Conservation (phyloP, 1,284 basidiomycete genomes). For the Microbotryum scabiosae region DNA sequence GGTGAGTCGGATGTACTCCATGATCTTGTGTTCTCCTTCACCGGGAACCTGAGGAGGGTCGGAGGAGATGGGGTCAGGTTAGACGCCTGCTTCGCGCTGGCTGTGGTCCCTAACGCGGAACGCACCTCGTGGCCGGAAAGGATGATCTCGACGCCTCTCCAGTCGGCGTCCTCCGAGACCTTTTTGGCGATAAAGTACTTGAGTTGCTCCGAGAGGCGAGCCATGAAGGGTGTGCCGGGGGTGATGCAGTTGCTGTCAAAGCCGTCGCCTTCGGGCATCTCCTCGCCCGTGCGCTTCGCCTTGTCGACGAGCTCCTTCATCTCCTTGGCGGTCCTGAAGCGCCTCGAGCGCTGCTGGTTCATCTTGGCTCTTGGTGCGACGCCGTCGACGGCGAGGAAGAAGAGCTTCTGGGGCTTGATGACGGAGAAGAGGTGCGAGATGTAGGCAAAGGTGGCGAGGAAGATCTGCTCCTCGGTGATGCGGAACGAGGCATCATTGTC, state of each 20-base stretch:
- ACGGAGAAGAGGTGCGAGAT: conserved; percentile 95
- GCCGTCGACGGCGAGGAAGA: conserved; percentile 86
- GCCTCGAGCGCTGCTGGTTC: conserved; percentile 94
- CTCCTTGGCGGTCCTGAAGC: conserved; percentile 92
- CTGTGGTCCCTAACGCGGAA: background rate
- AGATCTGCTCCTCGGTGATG: conserved; percentile 91
- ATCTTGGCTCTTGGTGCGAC: conserved; percentile 98
- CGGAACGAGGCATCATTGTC: conserved; percentile 94
- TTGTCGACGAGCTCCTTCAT: conserved; percentile 77
- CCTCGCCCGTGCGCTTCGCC: conserved; percentile 80
- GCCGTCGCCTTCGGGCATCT: conserved; percentile 63
- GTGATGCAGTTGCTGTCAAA: conserved; percentile 99
- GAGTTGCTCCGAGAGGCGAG: conserved; percentile 76
- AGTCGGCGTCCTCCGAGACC: conserved; percentile 88
- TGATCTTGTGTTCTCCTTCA: conserved; percentile 99
- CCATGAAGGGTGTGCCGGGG: conserved; percentile 94
- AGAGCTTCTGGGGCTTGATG: conserved; percentile 85
- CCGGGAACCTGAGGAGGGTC: conserved; percentile 57
- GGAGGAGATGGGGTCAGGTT: background rate
- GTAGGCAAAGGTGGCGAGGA: conserved; percentile 92
- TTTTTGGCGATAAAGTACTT: conserved; percentile 97
- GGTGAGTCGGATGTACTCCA: conserved; percentile 93
- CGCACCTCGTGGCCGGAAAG: conserved; percentile 87
- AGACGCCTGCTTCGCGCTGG: background rate
- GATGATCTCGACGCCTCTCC: conserved; percentile 85